Conservation (phyloP, 2,329 filamentous ascomycete genomes). For the Colletotrichum tamarilloi region DNA sequence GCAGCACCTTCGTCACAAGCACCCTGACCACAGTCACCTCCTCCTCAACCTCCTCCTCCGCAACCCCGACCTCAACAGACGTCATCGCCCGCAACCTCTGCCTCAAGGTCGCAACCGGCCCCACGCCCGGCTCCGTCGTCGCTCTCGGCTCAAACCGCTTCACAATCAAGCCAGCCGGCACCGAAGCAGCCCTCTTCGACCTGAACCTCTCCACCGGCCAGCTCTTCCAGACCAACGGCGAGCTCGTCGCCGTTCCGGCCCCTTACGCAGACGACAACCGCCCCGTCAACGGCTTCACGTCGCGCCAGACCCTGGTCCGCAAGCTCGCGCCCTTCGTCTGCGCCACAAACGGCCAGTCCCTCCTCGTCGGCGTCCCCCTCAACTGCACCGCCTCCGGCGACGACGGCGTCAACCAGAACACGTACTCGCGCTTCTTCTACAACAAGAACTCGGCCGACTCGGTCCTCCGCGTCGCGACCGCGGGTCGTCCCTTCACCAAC, state of each 20-base stretch:
- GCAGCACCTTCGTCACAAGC: neutral
- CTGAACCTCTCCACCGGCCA: constrained; percentile 26
- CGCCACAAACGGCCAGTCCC: neutral
- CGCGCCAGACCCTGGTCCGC: constrained; percentile 14
- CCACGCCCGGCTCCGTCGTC: neutral
- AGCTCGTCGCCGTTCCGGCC: constrained; percentile 11
- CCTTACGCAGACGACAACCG: constrained; percentile 17
- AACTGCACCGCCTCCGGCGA: constrained; percentile 22
- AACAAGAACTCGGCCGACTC: constrained; percentile 14
- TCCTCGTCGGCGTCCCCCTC: constrained; percentile 21
- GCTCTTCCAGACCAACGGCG: constrained; percentile 15
- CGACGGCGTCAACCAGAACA: constrained; percentile 16
- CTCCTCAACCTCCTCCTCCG: constrained; percentile 4
- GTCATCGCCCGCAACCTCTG: constrained; percentile 26
- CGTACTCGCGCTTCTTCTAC: constrained; percentile 20
- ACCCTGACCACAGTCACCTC: neutral
- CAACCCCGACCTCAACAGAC: constrained; percentile 4
- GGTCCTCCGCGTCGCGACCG: constrained; percentile 21
- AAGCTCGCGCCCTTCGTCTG: constrained; percentile 28
- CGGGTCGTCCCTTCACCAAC: neutral
- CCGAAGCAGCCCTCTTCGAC: constrained; percentile 17
- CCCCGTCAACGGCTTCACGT: constrained; percentile 22
- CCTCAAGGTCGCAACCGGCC: constrained; percentile 15
- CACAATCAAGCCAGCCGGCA: neutral
- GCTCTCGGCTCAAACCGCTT: constrained; percentile 18